Evolutionary conservation across 768 basidiomycete genomes (phyloP), one percentile per base, ranked within the genome.

Genomic region (Tylopilus rubrobrunneus): DNA sequence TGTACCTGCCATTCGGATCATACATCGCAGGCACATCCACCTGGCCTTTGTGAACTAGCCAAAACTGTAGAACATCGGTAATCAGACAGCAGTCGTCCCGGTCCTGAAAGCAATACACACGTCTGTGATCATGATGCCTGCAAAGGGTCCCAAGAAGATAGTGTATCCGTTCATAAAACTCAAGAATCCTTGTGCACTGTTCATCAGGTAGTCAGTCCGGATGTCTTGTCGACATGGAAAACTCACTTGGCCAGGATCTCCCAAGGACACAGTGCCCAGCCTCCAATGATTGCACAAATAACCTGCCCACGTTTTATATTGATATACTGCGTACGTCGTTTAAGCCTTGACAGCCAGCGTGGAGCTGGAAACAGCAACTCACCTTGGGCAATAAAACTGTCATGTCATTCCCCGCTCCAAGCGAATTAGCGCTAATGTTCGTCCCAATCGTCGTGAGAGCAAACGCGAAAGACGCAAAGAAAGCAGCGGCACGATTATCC

Each of bases 11-110:
- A 39, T 83, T 73, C 9, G 87, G 89, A 59, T 82, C 78, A 64
- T 94, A 96, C 79, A 95, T 86, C 4, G 87, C 83, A 3, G 89
- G 87, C 1, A 94, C 87, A 59, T 93, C 88, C 36, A 92, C 82
- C 41, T 79, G 81, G 34, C 84, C 73, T 53, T 68, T 72, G 63
- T 92, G 87, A 23, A 95, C 74, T 41, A 94, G 64, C 89, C 87
- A 92, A 63, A 87, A 92, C 81, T 89, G 62, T 36, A 39, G 36
- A 12, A 54, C 40, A 11, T 23, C 21, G n/a, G 48, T 17, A 43
- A 45, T 56, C 39, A 45, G 54, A 15, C 28, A 34, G 41, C 34
- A 25, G 19, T 49, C 14, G 14, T 31, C 31, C 37, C 11, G 10
- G 19, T 15, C 21, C 21, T 6, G 21, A 25, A 44, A 5, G n/a